These are phyloP conservation scores for Wickerhamomyces queroliae DNA, from an alignment of 805 yeast species.

Conservation along the genomic window DNA sequence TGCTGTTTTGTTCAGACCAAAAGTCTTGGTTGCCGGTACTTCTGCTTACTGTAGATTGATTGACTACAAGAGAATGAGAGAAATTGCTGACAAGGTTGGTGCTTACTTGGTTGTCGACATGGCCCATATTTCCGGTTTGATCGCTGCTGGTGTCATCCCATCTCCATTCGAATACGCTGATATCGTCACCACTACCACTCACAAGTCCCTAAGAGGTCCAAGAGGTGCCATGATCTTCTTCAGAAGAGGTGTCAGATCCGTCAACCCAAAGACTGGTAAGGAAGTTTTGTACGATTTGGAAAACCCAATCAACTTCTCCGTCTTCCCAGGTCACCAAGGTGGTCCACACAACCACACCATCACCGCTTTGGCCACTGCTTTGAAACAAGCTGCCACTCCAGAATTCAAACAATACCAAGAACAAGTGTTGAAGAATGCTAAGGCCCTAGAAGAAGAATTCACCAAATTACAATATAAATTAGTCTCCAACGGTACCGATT, in stretches of 20 bases:
- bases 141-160: slow-evolving; percentile 93
- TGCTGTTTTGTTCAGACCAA: slow-evolving; percentile 91
- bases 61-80: slow-evolving; percentile 94
- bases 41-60: slow-evolving; percentile 96
- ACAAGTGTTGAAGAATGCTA: slow-evolving; percentile 85
- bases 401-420: slow-evolving; percentile 88
- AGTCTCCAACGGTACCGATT: slow-evolving; percentile 94
- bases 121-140: slow-evolving; percentile 97
- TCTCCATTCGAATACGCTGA: slow-evolving; percentile 97
- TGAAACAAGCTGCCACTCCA: slow-evolving; percentile 87
- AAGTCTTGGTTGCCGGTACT: slow-evolving; percentile 95
- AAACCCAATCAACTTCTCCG: slow-evolving; percentile 93
- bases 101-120: slow-evolving; percentile 95
- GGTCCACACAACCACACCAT: slow-evolving; percentile 99
- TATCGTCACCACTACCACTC: slow-evolving; percentile 97
- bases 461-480: slow-evolving; percentile 67
- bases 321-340: slow-evolving; percentile 99
- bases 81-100: slow-evolving; percentile 95
- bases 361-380: slow-evolving; percentile 94
- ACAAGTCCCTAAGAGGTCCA: slow-evolving; percentile 98
- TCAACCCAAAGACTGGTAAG: slow-evolving; percentile 85
- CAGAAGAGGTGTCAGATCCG: slow-evolving; percentile 90
- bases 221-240: slow-evolving; percentile 99
- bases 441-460: slow-evolving; percentile 72
- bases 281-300: slow-evolving; percentile 89